These are phyloP conservation scores for Chaetoscypha palmicola DNA, from an alignment of 2,329 filamentous ascomycete genomes.

Conservation along the genomic window DNA sequence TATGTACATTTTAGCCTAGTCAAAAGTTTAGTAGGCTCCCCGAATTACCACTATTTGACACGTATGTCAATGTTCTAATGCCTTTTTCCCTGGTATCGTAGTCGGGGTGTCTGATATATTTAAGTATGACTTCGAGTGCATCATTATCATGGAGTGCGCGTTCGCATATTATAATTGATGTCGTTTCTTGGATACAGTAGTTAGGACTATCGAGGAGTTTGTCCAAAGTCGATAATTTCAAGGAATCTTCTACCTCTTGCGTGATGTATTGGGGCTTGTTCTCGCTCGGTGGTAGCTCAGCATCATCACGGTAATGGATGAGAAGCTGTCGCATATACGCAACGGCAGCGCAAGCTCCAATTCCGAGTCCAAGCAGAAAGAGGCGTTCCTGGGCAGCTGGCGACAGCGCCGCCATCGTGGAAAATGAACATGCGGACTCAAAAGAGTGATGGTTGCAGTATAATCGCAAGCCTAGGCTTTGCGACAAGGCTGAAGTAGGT, in stretches of 20 bases:
- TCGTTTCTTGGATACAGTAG: constrained; percentile 63
- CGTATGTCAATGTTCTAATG: constrained; percentile 48
- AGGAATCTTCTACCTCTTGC: constrained; percentile 66
- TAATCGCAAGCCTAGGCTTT: no score
- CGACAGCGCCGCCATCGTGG: constrained; percentile 27
- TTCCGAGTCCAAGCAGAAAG: constrained; percentile 24
- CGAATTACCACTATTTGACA: constrained; percentile 41
- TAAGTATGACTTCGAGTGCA: constrained; percentile 45
- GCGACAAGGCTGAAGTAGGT: constrained; percentile 1
- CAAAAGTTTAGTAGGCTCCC: constrained; percentile 10
- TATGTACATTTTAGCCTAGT: constrained; percentile 20
- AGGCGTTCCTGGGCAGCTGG: constrained; percentile 24
- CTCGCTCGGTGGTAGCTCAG: constrained; percentile 56
- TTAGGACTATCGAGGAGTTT: constrained; percentile 65
- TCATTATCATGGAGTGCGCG: constrained; percentile 51
- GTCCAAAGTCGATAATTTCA: constrained; percentile 58
- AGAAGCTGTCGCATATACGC: constrained; percentile 53
- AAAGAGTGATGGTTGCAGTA: neutral
- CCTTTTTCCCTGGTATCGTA: constrained; percentile 53
- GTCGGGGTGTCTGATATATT: constrained; percentile 50
- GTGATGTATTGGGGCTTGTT: constrained; percentile 67
- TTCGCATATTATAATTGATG: constrained; percentile 51
- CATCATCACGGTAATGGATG: constrained; percentile 52
- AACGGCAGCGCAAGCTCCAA: constrained; percentile 53
- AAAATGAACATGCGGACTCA: constrained; percentile 2